Evolutionary conservation across 2,329 filamentous ascomycete species (phyloP).

Genomic region (Conoideocrella luteorostrata): DNA sequence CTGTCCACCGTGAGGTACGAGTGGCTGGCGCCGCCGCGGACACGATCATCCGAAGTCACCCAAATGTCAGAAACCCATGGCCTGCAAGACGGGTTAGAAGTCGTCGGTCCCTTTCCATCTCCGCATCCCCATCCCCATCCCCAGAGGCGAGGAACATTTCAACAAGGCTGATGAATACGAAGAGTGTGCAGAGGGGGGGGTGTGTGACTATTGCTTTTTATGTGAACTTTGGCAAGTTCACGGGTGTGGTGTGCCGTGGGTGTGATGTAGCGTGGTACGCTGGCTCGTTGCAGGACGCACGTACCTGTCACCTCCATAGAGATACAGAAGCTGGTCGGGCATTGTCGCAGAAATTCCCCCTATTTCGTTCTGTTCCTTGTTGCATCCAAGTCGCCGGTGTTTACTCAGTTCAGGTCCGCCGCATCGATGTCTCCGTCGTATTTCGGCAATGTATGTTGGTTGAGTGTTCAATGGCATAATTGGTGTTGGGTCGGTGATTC

Average conservation of each 20-base stretch:
- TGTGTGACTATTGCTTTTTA: no score
- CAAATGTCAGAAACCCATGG: slow-evolving; percentile 56
- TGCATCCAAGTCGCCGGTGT: not conserved
- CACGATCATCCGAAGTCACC: slow-evolving; percentile 66
- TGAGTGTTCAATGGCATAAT: no score
- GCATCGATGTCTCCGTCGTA: not conserved
- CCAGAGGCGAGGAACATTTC: no score
- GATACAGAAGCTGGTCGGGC: slow-evolving; percentile 21
- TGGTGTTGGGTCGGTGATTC: no score
- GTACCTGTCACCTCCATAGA: slow-evolving; percentile 36
- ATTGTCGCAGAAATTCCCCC: slow-evolving; percentile 10
- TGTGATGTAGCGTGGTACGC: no score
- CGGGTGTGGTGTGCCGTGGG: no score
- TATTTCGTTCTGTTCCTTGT: no score
- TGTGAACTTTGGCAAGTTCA: not conserved
- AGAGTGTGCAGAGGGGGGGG: not conserved
- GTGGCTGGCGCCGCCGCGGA: slow-evolving; percentile 65
- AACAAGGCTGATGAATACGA: no score
- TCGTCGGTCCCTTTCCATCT: no score
- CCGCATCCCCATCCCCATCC: no score
- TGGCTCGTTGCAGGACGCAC: no score
- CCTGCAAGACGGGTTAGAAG: slow-evolving; percentile 28
- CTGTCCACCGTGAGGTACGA: slow-evolving; percentile 38
- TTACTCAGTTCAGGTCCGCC: not conserved
- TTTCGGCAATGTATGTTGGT: no score